Evolutionary conservation across 1,284 basidiomycete species (phyloP).

Genomic region (Cutaneotrichosporon cyanovorans): DNA sequence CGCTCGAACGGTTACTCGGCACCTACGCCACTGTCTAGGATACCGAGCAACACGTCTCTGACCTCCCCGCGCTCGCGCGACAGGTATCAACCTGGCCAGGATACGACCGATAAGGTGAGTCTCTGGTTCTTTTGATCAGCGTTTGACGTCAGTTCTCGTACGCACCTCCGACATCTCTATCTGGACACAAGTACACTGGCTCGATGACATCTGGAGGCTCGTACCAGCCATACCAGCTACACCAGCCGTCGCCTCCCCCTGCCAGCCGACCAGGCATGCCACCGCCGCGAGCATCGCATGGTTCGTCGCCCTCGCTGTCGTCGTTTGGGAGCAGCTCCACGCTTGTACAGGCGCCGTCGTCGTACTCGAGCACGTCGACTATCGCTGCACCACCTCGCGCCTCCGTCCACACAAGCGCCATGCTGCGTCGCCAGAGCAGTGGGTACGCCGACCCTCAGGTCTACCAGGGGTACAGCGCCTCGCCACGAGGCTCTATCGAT

Average conservation of each 20-base stretch:
- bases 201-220: constrained; percentile 6
- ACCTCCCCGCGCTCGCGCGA: not conserved
- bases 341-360: not conserved
- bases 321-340: not conserved
- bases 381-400: constrained; percentile 65
- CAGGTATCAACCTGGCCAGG: too few relatives aligned
- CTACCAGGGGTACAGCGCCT: constrained; percentile 53
- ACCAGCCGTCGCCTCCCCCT: constrained; percentile 6
- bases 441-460: constrained; percentile 55
- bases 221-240: constrained; percentile 10
- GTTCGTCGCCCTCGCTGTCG: constrained; percentile 19
- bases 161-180: constrained; percentile 39
- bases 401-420: constrained; percentile 55
- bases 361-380: constrained; percentile 10
- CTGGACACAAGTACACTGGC: constrained; percentile 18
- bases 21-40: not conserved
- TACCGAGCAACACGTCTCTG: not conserved
- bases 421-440: constrained; percentile 67
- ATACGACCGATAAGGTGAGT: too few relatives aligned
- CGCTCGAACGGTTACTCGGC: constrained; percentile 2
- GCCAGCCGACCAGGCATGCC: not conserved
- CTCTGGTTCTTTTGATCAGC: too few relatives aligned
- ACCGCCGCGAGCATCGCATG: constrained; percentile 9
- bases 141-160: constrained; percentile 24
- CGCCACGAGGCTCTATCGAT: constrained; percentile 53